A percentile compares a stretch with the other conserved stretches of the same genome.
phyloP scores from a whole-genome alignment of 495 filamentous ascomycete species.

The Chaetomium tenue region DNA sequence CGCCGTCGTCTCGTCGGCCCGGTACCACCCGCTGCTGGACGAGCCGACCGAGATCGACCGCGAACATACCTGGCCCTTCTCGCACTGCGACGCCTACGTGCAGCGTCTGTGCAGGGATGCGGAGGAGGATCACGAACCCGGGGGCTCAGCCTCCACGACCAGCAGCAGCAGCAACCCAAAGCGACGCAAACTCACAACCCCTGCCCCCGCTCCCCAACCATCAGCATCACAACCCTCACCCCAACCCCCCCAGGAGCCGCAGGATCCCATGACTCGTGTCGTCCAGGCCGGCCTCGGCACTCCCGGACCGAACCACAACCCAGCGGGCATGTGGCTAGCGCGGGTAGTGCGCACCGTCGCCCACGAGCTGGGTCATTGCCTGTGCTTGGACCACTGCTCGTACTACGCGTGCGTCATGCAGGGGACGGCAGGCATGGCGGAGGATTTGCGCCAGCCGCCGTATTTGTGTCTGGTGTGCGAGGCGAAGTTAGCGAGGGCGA shows the following conservation, averaged over 20 bases:
- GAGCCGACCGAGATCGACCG: constrained; percentile 43
- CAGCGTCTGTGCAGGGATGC: constrained; percentile 30
- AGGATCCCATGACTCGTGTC: constrained; percentile 22
- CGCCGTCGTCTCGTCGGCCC: constrained; percentile 56
- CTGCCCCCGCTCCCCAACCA: background rate
- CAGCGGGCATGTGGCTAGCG: constrained; percentile 53
- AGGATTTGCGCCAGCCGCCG: constrained; percentile 65
- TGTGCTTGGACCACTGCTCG: constrained; percentile 62
- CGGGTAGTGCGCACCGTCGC: constrained; percentile 56
- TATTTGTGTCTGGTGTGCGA: constrained; percentile 65
- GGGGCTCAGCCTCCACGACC: background rate
- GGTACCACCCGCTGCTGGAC: constrained; percentile 60
- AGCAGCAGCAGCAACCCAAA: background rate
- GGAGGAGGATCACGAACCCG: background rate
- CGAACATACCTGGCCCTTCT: constrained; percentile 61
- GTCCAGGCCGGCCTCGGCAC: constrained; percentile 19
- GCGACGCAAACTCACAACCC: background rate
- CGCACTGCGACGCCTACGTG: constrained; percentile 57
- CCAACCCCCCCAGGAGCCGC: background rate
- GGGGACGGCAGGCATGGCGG: constrained; percentile 55
- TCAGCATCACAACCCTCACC: too few species aligned
- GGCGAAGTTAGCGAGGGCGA: constrained; percentile 49
- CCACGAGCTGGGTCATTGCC: constrained; percentile 67
- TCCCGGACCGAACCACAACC: constrained; percentile 14
- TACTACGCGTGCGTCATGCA: constrained; percentile 74